Percentiles rank a stretch among this genome's conserved stretches.
phyloP scores from a whole-genome alignment of 164 flowering plant genomes.

The grape (Vitis vinifera) region ASM3070453v1 NC_081807.1:9890001-9890500 shows the following conservation, averaged over 20 bases:
- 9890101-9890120: slow-evolving; percentile 98
- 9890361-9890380: slow-evolving; percentile 93
- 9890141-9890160: slow-evolving; percentile 95
- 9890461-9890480: not conserved
- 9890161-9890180: slow-evolving; percentile 6
- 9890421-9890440: not conserved
- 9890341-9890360: slow-evolving; percentile 96
- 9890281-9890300: slow-evolving; percentile 78
- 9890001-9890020: not conserved
- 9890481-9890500: slow-evolving; percentile 54
- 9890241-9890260: not conserved
- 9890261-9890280: not conserved
- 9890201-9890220: not conserved
- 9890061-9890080: slow-evolving; percentile 92
- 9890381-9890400: slow-evolving; percentile 24
- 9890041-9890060: slow-evolving; percentile 97
- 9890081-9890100: slow-evolving; percentile 92
- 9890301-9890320: slow-evolving; percentile 92
- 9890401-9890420: not conserved
- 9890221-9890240: not conserved
- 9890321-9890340: slow-evolving; percentile 88
- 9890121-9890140: slow-evolving; percentile 75
- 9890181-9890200: not conserved
- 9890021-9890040: slow-evolving; percentile 51
- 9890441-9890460: not conserved